Evolutionary conservation across 192 early-diverging fungal species (phyloP).

Genomic region (Haplosporangium gracile): DNA sequence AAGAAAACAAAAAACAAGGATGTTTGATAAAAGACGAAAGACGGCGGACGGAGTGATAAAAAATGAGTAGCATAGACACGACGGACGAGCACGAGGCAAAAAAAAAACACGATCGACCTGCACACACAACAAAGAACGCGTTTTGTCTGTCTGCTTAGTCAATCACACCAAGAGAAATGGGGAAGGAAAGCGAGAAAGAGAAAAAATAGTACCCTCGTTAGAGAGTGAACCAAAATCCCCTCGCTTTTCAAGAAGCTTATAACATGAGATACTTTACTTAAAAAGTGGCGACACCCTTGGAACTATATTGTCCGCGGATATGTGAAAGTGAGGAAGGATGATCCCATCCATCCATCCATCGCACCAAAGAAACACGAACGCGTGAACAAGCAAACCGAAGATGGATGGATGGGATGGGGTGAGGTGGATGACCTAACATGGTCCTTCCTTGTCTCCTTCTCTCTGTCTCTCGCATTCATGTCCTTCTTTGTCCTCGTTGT

Average conservation of each 20-base stretch:
- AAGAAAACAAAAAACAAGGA: neutral
- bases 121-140: neutral
- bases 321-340: neutral
- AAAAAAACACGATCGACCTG: neutral
- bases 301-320: conserved; percentile 2
- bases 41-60: neutral
- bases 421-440: neutral
- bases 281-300: neutral
- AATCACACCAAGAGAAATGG: neutral
- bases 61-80: neutral
- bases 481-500: neutral
- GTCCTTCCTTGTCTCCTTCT: neutral
- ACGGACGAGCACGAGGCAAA: neutral
- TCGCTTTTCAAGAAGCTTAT: neutral
- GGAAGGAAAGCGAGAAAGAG: neutral
- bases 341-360: neutral
- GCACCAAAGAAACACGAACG: neutral
- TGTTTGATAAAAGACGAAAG: too few relatives aligned
- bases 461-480: too few relatives aligned
- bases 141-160: neutral
- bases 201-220: neutral
- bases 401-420: neutral
- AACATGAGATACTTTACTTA: neutral
- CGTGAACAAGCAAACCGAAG: neutral
- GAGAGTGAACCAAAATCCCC: too few relatives aligned